Evolutionary conservation across 192 early-diverging fungal genomes (phyloP), one percentile per base, ranked within the genome.

Genomic region (Podila minutissima): DNA sequence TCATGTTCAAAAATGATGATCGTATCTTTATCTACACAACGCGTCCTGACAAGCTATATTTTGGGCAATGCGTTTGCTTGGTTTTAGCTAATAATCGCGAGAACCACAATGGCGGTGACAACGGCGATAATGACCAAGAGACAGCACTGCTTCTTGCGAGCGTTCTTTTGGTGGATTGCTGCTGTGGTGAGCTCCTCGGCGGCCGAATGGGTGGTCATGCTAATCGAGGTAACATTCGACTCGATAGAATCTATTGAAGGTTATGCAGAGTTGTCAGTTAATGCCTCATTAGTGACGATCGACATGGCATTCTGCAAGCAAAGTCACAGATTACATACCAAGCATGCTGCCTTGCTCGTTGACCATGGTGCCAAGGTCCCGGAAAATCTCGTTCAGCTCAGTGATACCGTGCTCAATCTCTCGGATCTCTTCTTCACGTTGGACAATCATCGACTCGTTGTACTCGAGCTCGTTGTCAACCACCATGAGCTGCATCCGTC

Each of bases 351-450:
- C 94, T 88, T 99, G 98, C 79, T 99, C 97, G 31, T 95, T 94
- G n/a, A 99, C 97, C 69, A 99, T 89, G 5, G 96, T 97, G 0
- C 95, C 96, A 53, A 99, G 76, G 86, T 98, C 97, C 66, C 96
- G 84, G 82, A 99, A 99, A 68, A 99, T 95, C 82, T 98, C 97
- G 82, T 98, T 99, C 22, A 99, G 86, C 75, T 98, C 96, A 6
- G 89, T 90, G 59, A 98, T 98, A 26, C 94, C 96, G 66, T 92
- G 90, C 76, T 98, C 97, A 75, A 99, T 97, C 57, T 94, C 94
- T 59, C 89, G 88, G 26, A 99, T 92, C 66, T 98, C 98, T 29
- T 90, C 89, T 73, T 99, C 98, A 24, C 98, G 91, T 85, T 99
- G 97, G 19, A 89, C 89, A 74, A 99, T 99, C 48, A 99, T 75